These are phyloP conservation scores for Rhodotorula sp. DNA, from an alignment of 1,284 basidiomycete genomes.

Conservation along the genomic window DNA sequence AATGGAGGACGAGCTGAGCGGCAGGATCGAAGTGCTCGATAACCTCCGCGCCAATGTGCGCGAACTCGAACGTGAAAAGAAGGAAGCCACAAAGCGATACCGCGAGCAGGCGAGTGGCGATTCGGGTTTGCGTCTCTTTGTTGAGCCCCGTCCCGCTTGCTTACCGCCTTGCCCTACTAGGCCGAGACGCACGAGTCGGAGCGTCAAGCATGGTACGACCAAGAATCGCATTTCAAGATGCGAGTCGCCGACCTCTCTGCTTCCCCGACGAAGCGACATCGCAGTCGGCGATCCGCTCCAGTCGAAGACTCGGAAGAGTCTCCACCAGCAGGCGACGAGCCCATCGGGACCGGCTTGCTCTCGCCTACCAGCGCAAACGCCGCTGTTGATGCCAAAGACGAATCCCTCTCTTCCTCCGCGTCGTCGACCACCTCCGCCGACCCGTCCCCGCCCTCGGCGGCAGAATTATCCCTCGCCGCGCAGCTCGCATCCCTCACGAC, in stretches of 20 bases:
- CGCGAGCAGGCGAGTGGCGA: constrained; percentile 37
- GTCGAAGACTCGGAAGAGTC: background rate
- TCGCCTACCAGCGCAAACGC: too few species aligned
- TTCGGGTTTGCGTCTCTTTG: background rate
- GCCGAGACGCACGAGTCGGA: constrained; percentile 43
- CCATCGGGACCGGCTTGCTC: too few species aligned
- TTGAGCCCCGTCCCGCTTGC: background rate
- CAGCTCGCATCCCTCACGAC: constrained; percentile 36
- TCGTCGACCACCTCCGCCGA: background rate
- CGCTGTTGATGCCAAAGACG: too few species aligned
- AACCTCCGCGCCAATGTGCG: constrained; percentile 31
- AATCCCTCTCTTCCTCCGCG: background rate
- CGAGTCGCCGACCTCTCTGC: constrained; percentile 23
- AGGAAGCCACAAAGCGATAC: constrained; percentile 40
- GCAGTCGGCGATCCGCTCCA: background rate
- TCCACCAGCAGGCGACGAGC: background rate
- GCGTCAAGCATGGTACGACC: constrained; percentile 43
- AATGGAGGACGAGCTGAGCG: constrained; percentile 41
- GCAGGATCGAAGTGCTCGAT: constrained; percentile 38
- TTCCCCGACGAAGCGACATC: background rate
- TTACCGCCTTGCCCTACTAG: constrained; percentile 9
- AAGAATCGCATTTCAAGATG: constrained; percentile 40
- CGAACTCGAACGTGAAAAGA: constrained; percentile 40
- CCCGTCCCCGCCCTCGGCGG: background rate
- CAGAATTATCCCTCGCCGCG: constrained; percentile 30